A percentile compares a stretch with the other conserved stretches of the same genome.
These are phyloP conservation scores for Cutaneotrichosporon cutaneum DNA, from an alignment of 1,284 basidiomycete genomes.

Conservation along the genomic window DNA sequence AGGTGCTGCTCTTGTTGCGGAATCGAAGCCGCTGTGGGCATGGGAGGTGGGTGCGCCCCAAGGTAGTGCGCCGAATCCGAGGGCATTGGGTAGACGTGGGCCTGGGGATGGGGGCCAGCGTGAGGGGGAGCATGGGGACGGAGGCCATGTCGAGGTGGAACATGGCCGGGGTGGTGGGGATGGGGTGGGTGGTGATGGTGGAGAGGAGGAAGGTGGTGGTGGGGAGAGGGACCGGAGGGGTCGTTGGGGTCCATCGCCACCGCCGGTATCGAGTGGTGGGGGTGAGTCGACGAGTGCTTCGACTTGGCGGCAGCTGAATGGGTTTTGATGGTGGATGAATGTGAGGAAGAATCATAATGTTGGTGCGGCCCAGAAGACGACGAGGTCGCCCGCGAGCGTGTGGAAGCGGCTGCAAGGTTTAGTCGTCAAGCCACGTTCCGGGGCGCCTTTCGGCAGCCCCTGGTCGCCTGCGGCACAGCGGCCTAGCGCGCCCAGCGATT, in stretches of 20 bases:
- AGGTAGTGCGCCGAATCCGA: constrained; percentile 20
- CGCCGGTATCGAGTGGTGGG: background rate
- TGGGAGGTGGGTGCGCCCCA: constrained; percentile 7
- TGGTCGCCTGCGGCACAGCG: background rate
- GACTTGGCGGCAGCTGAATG: background rate
- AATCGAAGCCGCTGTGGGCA: background rate
- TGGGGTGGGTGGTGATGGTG: constrained; percentile 10
- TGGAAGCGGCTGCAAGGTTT: constrained; percentile 1
- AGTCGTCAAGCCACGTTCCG: constrained; percentile 3
- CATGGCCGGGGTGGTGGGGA: constrained; percentile 2
- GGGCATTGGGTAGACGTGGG: constrained; percentile 3
- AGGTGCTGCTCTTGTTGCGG: constrained; percentile 16
- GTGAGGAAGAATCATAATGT: background rate
- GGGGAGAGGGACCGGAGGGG: background rate
- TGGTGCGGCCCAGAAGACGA: background rate
- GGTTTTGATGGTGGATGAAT: background rate
- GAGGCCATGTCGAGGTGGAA: constrained; percentile 10
- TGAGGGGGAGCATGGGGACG: constrained; percentile 4
- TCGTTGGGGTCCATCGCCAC: constrained; percentile 2
- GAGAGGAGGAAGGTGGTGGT: constrained; percentile 1
- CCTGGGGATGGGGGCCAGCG: background rate
- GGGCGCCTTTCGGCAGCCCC: background rate
- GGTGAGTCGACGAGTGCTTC: background rate
- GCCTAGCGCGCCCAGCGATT: background rate
- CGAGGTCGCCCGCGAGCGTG: background rate